These are phyloP conservation scores for Gnaphalium uliginosum DNA, from an alignment of 129 eudicot species.

Conservation along the genomic window DNA sequence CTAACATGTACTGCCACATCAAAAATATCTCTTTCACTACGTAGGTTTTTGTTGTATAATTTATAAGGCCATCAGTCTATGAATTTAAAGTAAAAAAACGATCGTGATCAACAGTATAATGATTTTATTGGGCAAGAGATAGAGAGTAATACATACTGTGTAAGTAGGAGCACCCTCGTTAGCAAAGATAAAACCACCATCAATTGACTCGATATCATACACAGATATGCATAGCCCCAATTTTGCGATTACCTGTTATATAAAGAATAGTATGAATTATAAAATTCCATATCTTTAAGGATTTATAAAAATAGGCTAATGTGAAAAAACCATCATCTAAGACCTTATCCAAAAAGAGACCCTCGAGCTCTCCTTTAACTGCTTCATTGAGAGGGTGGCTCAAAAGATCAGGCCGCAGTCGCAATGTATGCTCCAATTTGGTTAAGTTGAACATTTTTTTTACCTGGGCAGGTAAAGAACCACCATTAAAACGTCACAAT, in stretches of 20 bases:
- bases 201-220: too few relatives aligned
- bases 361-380: conserved; percentile 65
- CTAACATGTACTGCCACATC: neutral
- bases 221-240: too few relatives aligned
- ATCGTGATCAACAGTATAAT: neutral
- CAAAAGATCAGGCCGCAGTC: conserved; percentile 66
- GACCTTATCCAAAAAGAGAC: conserved; percentile 88
- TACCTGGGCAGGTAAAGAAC: neutral
- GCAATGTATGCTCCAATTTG: conserved; percentile 72
- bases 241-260: too few relatives aligned
- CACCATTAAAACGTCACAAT: neutral
- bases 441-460: conserved; percentile 62
- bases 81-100: too few relatives aligned
- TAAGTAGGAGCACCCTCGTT: conserved; percentile 84
- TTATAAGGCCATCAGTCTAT: neutral
- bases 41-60: neutral
- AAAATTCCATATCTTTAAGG: too few relatives aligned
- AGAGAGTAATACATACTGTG: conserved; percentile 46
- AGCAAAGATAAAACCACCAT: conserved; percentile 61
- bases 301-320: neutral
- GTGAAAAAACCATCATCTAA: neutral
- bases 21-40: neutral
- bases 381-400: conserved; percentile 69
- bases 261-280: too few relatives aligned
- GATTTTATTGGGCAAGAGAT: neutral